A percentile compares a stretch with the other conserved stretches of the same genome.
Evolutionary conservation across 176 grass and related monocot species (phyloP).

Genomic region (Elaeis guineensis): DNA sequence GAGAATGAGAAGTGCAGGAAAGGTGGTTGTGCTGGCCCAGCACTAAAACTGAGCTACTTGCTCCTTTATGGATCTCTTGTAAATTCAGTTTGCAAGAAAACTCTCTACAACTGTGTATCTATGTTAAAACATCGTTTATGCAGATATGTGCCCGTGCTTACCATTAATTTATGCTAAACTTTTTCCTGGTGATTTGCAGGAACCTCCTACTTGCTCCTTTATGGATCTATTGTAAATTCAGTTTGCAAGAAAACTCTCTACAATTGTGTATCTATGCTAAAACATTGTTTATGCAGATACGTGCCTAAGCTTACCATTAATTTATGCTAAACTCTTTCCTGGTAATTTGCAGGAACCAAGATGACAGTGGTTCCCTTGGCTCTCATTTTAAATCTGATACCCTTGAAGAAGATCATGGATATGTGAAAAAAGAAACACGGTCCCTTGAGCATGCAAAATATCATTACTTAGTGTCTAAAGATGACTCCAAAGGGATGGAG

Average conservation of each 20-base stretch:
- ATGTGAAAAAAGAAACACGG: conserved; percentile 9
- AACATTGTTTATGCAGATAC: not conserved
- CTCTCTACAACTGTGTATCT: too few relatives aligned
- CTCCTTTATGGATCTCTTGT: too few relatives aligned
- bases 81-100: too few relatives aligned
- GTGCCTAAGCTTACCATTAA: not conserved
- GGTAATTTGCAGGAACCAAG: conserved; percentile 5
- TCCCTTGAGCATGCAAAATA: conserved; percentile 20
- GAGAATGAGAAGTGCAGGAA: too few relatives aligned
- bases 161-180: not conserved
- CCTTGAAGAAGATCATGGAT: conserved; percentile 5
- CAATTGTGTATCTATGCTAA: not conserved
- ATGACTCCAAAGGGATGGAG: not conserved
- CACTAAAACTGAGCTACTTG: too few relatives aligned
- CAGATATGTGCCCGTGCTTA: not conserved
- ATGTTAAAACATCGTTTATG: not conserved
- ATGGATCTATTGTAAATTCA: too few relatives aligned
- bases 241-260: too few relatives aligned
- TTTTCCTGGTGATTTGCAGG: not conserved
- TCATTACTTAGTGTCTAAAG: conserved; percentile 11
- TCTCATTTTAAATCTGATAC: not conserved
- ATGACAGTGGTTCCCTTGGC: not conserved
- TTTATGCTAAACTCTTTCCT: not conserved
- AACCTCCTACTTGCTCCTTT: not conserved
- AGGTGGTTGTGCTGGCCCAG: too few relatives aligned